Conservation (phyloP, 257 asterid genomes). For the Plantago major region DNA sequence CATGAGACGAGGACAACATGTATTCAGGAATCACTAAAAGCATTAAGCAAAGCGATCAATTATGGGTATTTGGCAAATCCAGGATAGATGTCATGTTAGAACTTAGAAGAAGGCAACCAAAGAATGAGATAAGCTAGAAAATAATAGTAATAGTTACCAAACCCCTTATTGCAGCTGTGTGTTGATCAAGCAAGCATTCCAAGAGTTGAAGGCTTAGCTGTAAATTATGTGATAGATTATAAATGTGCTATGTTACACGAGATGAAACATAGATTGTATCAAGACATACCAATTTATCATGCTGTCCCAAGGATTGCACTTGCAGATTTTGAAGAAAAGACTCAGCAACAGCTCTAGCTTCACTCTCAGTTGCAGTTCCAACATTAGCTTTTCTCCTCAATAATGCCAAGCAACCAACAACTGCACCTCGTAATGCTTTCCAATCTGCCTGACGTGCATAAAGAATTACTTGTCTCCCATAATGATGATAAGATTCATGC, state of each 20-base stretch:
- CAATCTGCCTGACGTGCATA: conserved; percentile 78
- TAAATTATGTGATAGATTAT: conserved; percentile 24
- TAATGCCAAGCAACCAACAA: conserved; percentile 90
- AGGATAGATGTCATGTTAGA: neutral
- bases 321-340: conserved; percentile 55
- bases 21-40: conserved; percentile 3
- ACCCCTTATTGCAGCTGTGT: conserved; percentile 48
- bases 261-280: conserved; percentile 16
- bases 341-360: conserved; percentile 65
- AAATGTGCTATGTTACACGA: conserved; percentile 15
- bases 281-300: conserved; percentile 71
- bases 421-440: conserved; percentile 92
- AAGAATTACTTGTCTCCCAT: conserved; percentile 29
- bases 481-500: neutral
- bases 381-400: conserved; percentile 63
- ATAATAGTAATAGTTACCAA: conserved; percentile 47
- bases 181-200: conserved; percentile 67
- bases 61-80: conserved; percentile 3
- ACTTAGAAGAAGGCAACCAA: neutral
- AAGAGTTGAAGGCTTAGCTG: conserved; percentile 92
- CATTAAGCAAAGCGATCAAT: neutral
- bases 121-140: conserved; percentile 4
- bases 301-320: conserved; percentile 85
- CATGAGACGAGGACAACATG: neutral
- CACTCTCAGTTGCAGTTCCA: conserved; percentile 49